Conservation (phyloP, 2,329 filamentous ascomycete genomes). For the Penicillium oxalicum region DNA sequence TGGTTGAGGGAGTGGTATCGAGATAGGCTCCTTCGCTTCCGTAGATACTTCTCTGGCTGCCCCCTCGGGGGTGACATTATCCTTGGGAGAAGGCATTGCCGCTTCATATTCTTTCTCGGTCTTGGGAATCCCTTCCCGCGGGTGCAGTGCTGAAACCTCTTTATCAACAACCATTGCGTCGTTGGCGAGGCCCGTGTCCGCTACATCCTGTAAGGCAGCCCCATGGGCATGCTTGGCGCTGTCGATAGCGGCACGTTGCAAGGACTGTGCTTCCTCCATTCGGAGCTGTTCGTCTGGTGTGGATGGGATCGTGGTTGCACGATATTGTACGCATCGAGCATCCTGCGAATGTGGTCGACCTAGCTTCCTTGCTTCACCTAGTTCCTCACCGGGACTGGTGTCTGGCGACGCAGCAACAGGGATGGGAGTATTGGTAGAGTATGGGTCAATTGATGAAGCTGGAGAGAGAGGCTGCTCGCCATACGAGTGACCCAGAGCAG, state of each 20-base stretch:
- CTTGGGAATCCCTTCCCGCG: constrained; percentile 11
- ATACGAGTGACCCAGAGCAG: constrained; percentile 22
- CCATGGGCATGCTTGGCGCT: constrained; percentile 20
- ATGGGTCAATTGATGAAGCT: constrained; percentile 61
- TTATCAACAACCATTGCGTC: constrained; percentile 18
- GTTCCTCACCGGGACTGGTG: constrained; percentile 67
- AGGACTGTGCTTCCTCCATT: constrained; percentile 49
- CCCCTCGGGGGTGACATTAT: constrained; percentile 9
- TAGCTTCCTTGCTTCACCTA: constrained; percentile 39
- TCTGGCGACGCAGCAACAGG: constrained; percentile 63
- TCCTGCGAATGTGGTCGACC: constrained; percentile 27
- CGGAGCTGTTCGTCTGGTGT: constrained; percentile 56
- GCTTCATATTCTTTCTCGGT: constrained; percentile 7
- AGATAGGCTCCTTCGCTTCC: constrained; percentile 23
- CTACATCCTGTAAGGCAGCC: constrained; percentile 21
- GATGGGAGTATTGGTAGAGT: constrained; percentile 67
- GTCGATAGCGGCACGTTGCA: constrained; percentile 17
- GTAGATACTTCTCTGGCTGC: constrained; percentile 8
- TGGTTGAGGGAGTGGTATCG: constrained; percentile 16
- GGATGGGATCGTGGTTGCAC: constrained; percentile 34
- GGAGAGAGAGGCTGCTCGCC: constrained; percentile 43
- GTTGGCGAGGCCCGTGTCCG: constrained; percentile 9
- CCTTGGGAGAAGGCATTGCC: constrained; percentile 14
- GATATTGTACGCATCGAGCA: constrained; percentile 20
- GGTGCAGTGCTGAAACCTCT: constrained; percentile 6